Evolutionary conservation across 2,329 filamentous ascomycete genomes (phyloP).

Genomic region (Colletotrichum cereale): DNA sequence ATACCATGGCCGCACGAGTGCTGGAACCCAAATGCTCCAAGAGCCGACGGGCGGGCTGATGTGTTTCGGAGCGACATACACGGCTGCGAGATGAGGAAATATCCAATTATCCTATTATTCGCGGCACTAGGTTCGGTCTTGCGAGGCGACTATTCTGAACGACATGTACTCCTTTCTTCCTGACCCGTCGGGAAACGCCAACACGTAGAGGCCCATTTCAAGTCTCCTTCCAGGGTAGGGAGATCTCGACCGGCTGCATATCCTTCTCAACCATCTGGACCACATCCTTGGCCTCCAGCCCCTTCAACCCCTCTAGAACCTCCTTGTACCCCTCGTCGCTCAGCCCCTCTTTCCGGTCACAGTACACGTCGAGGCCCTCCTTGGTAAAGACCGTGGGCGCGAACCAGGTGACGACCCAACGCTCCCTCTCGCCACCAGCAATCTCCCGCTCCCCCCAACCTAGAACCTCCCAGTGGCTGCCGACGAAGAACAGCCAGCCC

Average conservation of each 20-base stretch:
- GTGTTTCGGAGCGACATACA: no score
- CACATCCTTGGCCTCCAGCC: slow-evolving; percentile 68
- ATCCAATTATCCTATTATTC: not conserved
- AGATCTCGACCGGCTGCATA: slow-evolving; percentile 65
- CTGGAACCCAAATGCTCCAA: not conserved
- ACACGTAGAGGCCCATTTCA: not conserved
- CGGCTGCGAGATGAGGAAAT: not conserved
- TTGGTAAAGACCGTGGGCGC: slow-evolving; percentile 86
- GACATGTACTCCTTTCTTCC: not conserved
- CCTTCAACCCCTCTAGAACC: slow-evolving; percentile 67
- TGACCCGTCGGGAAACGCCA: not conserved
- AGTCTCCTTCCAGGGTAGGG: slow-evolving; percentile 61
- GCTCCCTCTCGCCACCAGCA: slow-evolving; percentile 58
- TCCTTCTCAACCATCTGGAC: slow-evolving; percentile 61
- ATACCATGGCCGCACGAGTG: not conserved
- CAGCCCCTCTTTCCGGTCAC: slow-evolving; percentile 71
- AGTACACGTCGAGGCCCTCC: slow-evolving; percentile 85
- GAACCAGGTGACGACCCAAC: slow-evolving; percentile 89
- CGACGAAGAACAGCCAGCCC: slow-evolving; percentile 78
- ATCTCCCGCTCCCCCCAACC: slow-evolving; percentile 73
- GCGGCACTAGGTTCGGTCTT: not conserved
- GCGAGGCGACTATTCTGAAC: not conserved
- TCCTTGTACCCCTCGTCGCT: slow-evolving; percentile 66
- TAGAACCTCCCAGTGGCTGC: slow-evolving; percentile 84
- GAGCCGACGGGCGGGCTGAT: not conserved